These are phyloP conservation scores for Saksenaea oblongispora DNA, from an alignment of 371 early-diverging fungal species.

Conservation along the genomic window DNA sequence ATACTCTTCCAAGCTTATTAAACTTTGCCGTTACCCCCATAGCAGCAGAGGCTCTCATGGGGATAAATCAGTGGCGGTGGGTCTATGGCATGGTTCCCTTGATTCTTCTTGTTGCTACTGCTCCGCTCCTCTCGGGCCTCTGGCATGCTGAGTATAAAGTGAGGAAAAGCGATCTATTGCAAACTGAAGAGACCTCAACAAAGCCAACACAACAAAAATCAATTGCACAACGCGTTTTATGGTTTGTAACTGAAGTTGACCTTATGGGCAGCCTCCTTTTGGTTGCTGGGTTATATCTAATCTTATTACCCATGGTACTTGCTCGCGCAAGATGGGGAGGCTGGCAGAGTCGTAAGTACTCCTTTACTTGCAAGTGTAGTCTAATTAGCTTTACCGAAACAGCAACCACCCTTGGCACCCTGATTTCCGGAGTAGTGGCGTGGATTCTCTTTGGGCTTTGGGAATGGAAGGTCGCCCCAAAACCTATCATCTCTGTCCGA, in stretches of 20 bases:
- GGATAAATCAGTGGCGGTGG: conserved; percentile 27
- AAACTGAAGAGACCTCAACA: neutral
- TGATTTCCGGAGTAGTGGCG: conserved; percentile 28
- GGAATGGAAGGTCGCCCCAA: conserved; percentile 41
- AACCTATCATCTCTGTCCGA: conserved; percentile 47
- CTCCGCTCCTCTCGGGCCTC: conserved; percentile 31
- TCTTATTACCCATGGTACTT: conserved; percentile 43
- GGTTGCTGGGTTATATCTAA: conserved; percentile 33
- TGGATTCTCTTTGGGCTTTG: conserved; percentile 34
- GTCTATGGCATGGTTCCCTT: conserved; percentile 25
- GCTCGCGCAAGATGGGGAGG: conserved; percentile 39
- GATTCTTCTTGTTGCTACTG: conserved; percentile 14
- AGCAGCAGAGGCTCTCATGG: conserved; percentile 23
- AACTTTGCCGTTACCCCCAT: conserved; percentile 30
- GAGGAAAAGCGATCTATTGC: conserved; percentile 3
- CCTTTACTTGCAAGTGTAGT: neutral
- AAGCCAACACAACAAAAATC: conserved; percentile 3
- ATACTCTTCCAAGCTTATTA: conserved; percentile 29
- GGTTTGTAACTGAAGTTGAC: conserved; percentile 41
- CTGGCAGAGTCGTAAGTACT: conserved; percentile 33
- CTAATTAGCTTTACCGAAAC: neutral
- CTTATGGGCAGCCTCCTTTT: conserved; percentile 42
- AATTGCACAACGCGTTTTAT: conserved; percentile 10
- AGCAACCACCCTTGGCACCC: conserved; percentile 25
- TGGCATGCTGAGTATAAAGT: conserved; percentile 24